Percentiles rank a stretch among this genome's conserved stretches.
phyloP scores from a whole-genome alignment of 148 eudicot species.

The Amaranthus palmeri region DNA sequence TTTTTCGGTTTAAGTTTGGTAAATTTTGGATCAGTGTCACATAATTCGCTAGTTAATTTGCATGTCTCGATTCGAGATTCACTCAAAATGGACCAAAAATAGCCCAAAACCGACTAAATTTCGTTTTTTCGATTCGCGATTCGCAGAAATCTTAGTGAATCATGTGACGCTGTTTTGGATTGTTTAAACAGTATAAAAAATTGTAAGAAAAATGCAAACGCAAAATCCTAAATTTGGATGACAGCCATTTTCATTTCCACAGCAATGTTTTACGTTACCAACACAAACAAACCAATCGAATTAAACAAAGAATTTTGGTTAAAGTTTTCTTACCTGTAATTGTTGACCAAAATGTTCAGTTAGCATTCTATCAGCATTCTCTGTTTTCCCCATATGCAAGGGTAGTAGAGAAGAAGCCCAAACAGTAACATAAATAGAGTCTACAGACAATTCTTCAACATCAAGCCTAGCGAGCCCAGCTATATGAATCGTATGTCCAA shows the following conservation, averaged over 20 bases:
- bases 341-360: slow-evolving; percentile 78
- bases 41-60: too few species aligned
- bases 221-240: background rate
- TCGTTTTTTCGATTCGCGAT: too few species aligned
- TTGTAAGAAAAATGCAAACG: background rate
- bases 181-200: background rate
- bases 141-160: too few species aligned
- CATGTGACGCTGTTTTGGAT: background rate
- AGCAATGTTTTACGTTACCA: background rate
- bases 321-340: slow-evolving; percentile 51
- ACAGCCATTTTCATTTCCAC: background rate
- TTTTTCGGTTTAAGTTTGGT: background rate
- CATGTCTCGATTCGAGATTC: too few species aligned
- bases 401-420: slow-evolving; percentile 92
- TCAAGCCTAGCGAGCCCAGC: slow-evolving; percentile 90
- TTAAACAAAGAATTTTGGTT: too few species aligned
- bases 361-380: slow-evolving; percentile 50
- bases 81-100: too few species aligned
- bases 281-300: background rate
- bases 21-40: too few species aligned
- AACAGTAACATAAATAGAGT: slow-evolving; percentile 77
- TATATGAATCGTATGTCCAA: slow-evolving; percentile 79
- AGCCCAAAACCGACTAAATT: too few species aligned
- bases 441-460: slow-evolving; percentile 59
- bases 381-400: slow-evolving; percentile 91